Evolutionary conservation across 2,329 filamentous ascomycete genomes (phyloP).

Genomic region (Aureobasidium sp.): DNA sequence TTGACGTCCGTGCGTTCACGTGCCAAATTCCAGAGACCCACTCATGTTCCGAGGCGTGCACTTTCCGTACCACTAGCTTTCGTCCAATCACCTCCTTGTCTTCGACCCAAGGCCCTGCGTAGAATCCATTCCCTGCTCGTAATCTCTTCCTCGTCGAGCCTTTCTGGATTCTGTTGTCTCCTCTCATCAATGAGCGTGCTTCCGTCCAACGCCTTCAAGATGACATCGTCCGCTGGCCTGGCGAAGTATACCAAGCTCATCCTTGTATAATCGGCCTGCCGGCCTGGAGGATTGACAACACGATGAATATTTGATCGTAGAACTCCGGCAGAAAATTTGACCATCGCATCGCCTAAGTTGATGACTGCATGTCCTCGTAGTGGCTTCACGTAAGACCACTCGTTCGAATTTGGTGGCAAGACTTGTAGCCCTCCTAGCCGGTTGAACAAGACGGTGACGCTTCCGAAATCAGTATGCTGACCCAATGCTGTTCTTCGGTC

Average conservation of each 20-base stretch:
- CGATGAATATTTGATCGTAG: conserved; percentile 38
- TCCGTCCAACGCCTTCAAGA: conserved; percentile 35
- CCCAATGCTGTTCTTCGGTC: conserved; percentile 51
- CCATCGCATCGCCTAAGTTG: conserved; percentile 55
- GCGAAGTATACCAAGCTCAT: conserved; percentile 26
- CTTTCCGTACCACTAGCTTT: conserved; percentile 38
- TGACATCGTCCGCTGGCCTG: conserved; percentile 25
- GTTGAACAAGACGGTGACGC: conserved; percentile 63
- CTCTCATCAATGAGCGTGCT: conserved; percentile 33
- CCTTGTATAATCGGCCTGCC: conserved; percentile 26
- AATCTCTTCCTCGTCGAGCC: conserved; percentile 31
- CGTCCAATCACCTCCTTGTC: conserved; percentile 37
- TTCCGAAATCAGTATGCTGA: conserved; percentile 65
- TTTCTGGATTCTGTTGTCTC: conserved; percentile 24
- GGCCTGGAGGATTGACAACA: conserved; percentile 24
- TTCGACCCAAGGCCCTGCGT: conserved; percentile 42
- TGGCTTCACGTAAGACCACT: conserved; percentile 62
- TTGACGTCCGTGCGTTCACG: neutral
- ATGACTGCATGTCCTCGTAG: conserved; percentile 53
- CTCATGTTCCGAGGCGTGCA: neutral
- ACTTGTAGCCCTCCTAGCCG: conserved; percentile 62
- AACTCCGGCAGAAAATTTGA: conserved; percentile 47
- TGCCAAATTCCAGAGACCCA: neutral
- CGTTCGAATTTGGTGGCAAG: conserved; percentile 31
- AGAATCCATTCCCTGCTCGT: conserved; percentile 47